Base-by-base conservation (phyloP, 805 yeast species). In the Hagleromyces aurorensis region DNA sequence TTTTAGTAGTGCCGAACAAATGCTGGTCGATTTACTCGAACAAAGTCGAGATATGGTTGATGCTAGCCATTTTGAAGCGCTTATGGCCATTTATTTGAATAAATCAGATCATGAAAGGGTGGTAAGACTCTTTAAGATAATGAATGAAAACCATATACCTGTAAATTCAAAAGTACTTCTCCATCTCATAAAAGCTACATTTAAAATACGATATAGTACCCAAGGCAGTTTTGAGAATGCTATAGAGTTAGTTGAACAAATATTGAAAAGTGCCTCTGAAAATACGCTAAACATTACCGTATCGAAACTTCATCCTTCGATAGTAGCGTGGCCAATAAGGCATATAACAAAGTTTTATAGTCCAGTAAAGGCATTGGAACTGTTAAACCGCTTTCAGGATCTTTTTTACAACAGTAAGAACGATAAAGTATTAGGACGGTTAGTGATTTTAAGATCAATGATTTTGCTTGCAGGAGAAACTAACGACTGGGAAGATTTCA, bases 271-370 rank as follows among this genome's bases (percentile, higher is more conserved):
- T 19, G 48, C 42, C 13, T 44, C 47, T 18, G 40, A 36, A 16
- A 43, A 34, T 33, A 44, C 33, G 13, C 21, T 37, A 19, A 49
- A 38, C 34, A 34, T 48, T 1, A 32, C 50, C 1, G 32, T 35
- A n/a, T 44, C 44, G 2, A 38, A 36, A 9, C 29, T 60, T 18
- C 59, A 56, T 24, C 62, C 64, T 14, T 46, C 57, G 3, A 43
- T 55, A 6, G 33, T 62, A 31, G 59, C 57, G 20, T 62, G 64
- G 44, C 53, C 64, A 14, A 45, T 61, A 36, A 45, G 52, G 21
- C 32, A 44, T 3, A 38, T 61, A 16, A 46, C 55, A 3, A 52
- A 49, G 24, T 39, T 32, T 30, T 50, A 56, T 27, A 43, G 49
- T 16, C 58, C 63, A 1, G 45, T 43, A 16, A 48, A 43, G 22